Evolutionary conservation across 176 grass and related monocot species (phyloP), one percentile per base, ranked within the genome.

Genomic region (Thalia dealbata): DNA sequence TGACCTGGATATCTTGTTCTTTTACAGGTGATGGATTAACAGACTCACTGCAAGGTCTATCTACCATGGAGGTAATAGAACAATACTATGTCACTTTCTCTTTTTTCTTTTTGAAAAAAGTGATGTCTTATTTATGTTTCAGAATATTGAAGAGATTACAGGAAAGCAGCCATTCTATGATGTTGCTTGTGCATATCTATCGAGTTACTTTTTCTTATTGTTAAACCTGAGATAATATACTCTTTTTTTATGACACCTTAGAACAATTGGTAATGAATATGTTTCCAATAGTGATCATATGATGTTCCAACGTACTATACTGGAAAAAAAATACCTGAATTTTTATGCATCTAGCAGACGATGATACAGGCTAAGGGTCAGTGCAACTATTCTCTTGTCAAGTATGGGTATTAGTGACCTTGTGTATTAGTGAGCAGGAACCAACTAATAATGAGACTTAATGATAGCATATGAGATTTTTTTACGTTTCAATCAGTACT

Each of bases 1-100:
- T 26, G 27, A 28, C 27, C 12, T 28, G 25, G 22, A 28, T 15
- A 63, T 63, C 25, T 28, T 63, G 61, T 63, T 24, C 38, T 28
- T 64, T 59, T 71, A 81, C 78, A 93, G 95, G 95, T 86, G 85
- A 91, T 60, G 90, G 87, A 11, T 78, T 99, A 68, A 93, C 95
- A 54, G 85, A 99, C 86, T 91, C 81, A 15, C 75, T 99, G 46
- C 83, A 91, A 64, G 90, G 95, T 64, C 84, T 93, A 76, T 90
- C 95, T 79, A 93, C 83, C 85, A 83, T 79, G 76, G 89, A 99
- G 95, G 95, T 99, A 88, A 21, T 71, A 60, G 11, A 79, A 75
- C 61, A 16, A 44, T 21, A 19, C 61, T 44, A 23, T 72, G 1
- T 14, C 52, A 79, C 66, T n/a, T n/a, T n/a, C n/a, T n/a, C n/a